Base-by-base conservation (phyloP, 352 stramenopile species). In the Pseudoperonospora humuli region DNA sequence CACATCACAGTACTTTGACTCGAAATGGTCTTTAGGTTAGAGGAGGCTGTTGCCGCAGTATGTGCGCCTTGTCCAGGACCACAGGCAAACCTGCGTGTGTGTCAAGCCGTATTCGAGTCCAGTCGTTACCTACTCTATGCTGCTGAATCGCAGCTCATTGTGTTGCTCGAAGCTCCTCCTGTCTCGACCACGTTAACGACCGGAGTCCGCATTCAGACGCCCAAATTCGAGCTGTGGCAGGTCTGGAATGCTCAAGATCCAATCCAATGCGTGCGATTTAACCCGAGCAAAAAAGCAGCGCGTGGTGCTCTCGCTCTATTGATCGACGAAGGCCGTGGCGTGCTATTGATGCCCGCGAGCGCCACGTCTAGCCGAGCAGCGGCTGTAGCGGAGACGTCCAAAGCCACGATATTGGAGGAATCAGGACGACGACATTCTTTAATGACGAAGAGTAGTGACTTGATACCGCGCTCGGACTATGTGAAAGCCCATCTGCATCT, bases 401-500 rank as follows among this genome's bases (percentile, higher is more conserved):
- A 32, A 43, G 40, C 43, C 5, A 49, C 39, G 2, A 41, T 25
- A 2, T 18, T 45, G 32, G 36, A 45, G 4, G 20, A 54, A 14
- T 17, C 31, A 26, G 25, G 33, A 4, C 17, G 9, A 25, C 26
- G 7, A 11, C 3, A 11, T 14, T 6, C 21, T 3, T 49, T 39
- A 31, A 19, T 29, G 27, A 10, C 24, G 35, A 13, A 31, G 35
- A 10, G 24, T 8, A 35, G 26, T 19, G 45, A 63, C 18, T 9
- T 51, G 10, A 35, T 39, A 9, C 54, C 54, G 4, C 35, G 42
- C 14, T 23, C 24, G 8, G 64, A 84, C 34, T 85, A 87, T 27
- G 64, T 64, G 11, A 84, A 82, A 46, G 39, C 75, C 43, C 78
- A 91, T 61, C 24, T 90, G n/a, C 60, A 86, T 27, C 50, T 90